Evolutionary conservation across 805 yeast species (phyloP).

Genomic region (Wickerhamiella brachini): DNA sequence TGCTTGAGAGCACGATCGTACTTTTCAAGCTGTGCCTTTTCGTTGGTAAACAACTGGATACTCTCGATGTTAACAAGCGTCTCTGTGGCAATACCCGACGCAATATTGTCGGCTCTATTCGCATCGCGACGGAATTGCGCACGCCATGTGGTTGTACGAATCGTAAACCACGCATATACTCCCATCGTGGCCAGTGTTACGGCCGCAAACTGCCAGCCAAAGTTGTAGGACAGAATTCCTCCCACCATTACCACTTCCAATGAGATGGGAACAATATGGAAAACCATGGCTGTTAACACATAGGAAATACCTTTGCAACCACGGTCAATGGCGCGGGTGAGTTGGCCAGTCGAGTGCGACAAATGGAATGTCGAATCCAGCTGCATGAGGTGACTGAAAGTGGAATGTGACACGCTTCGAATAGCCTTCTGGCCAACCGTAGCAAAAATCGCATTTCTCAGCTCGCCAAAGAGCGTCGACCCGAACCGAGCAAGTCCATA

Average conservation of each 20-base stretch:
- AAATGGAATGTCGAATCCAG: conserved; percentile 84
- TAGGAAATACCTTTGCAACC: conserved; percentile 96
- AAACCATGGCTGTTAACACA: conserved; percentile 91
- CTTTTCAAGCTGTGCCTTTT: conserved; percentile 59
- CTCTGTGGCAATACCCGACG: conserved; percentile 90
- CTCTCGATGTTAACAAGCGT: conserved; percentile 89
- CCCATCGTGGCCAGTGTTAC: conserved; percentile 80
- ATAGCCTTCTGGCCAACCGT: conserved; percentile 92
- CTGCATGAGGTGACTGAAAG: conserved; percentile 69
- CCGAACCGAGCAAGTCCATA: conserved; percentile 94
- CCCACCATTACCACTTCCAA: conserved; percentile 89
- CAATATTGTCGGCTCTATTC: conserved; percentile 84
- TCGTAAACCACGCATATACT: conserved; percentile 78
- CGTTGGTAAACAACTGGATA: conserved; percentile 90
- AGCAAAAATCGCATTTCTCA: conserved; percentile 91
- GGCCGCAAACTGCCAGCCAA: conserved; percentile 78
- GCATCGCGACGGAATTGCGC: conserved; percentile 81
- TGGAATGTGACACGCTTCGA: conserved; percentile 73
- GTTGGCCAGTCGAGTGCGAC: conserved; percentile 86
- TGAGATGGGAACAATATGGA: conserved; percentile 84
- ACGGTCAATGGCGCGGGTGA: conserved; percentile 90
- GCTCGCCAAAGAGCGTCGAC: conserved; percentile 84
- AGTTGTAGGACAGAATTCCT: conserved; percentile 85
- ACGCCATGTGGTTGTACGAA: conserved; percentile 91
- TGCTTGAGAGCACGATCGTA: conserved; percentile 60